Percentiles rank a stretch among this genome's conserved stretches.
Evolutionary conservation across 306 rosid genomes (phyloP).

Genomic region (Crataegus laevigata): DNA sequence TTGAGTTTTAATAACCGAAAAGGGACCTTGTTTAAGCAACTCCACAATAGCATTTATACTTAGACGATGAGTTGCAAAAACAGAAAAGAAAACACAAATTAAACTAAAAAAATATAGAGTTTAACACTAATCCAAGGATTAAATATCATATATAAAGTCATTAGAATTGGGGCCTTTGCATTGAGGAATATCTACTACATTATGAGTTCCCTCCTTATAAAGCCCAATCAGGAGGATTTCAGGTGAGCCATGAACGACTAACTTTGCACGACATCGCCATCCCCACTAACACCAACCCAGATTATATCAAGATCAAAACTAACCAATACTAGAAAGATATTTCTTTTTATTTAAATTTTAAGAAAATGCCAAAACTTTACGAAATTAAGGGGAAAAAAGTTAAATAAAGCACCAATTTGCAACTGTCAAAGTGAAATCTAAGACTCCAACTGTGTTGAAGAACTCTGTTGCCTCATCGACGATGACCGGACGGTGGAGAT

Average conservation of each 20-base stretch:
- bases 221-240: constrained; percentile 63
- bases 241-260: constrained; percentile 78
- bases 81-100: not conserved
- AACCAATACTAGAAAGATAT: not conserved
- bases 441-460: too few species aligned
- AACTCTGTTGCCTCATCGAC: too few species aligned
- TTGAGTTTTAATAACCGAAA: not conserved
- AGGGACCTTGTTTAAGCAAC: constrained; percentile 60
- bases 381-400: not conserved
- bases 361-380: not conserved
- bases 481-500: too few species aligned
- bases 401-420: constrained; percentile 49
- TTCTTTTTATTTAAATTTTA: too few species aligned
- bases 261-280: constrained; percentile 91
- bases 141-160: not conserved
- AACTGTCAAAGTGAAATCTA: constrained; percentile 38
- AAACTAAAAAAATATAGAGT: not conserved
- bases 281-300: constrained; percentile 45
- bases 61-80: constrained; percentile 82
- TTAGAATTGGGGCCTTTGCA: not conserved
- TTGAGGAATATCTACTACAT: constrained; percentile 71
- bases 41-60: constrained; percentile 76
- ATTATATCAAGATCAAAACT: not conserved
- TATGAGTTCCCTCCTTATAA: constrained; percentile 88
- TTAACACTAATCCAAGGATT: not conserved